phyloP scores from a whole-genome alignment of 495 filamentous ascomycete species.

The Trichoderma erinaceum region DNA sequence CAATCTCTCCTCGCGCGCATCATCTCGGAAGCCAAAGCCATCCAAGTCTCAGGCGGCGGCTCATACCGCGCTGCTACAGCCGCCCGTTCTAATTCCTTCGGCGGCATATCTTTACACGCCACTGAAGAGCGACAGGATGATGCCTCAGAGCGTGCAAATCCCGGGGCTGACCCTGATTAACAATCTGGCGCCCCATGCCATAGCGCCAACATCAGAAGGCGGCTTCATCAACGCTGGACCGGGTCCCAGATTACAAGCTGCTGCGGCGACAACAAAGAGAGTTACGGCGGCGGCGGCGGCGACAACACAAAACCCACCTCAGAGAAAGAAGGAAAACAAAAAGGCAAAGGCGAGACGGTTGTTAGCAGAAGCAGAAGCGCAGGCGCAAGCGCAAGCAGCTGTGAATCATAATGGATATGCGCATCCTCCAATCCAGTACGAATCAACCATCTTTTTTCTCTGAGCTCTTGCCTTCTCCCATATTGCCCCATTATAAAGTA shows the following conservation, averaged over 20 bases:
- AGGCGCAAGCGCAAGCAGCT: not conserved
- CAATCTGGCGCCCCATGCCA: slow-evolving; percentile 1
- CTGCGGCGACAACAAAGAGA: not conserved
- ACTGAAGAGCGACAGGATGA: not conserved
- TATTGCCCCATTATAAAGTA: not conserved
- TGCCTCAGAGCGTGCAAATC: not conserved
- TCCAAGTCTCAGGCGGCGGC: not conserved
- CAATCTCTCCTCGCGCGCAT: not conserved
- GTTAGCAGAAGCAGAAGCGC: not conserved
- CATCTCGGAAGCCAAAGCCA: not conserved
- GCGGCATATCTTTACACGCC: not conserved
- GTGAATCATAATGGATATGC: not conserved
- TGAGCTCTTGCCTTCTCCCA: not conserved
- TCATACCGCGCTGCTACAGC: not conserved
- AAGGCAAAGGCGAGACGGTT: not conserved
- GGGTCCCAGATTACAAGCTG: not conserved
- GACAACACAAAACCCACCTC: not conserved
- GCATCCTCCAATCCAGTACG: not conserved
- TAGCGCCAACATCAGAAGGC: not conserved
- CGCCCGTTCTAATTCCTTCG: not conserved
- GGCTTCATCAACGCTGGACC: not conserved
- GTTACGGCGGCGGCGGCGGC: not conserved
- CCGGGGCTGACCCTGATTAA: slow-evolving; percentile 5
- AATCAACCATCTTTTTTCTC: not conserved
- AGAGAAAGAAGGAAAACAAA: not conserved